Evolutionary conservation across 1,139 yeast species (phyloP).

Genomic region (Saccharomyces hybrid): DNA sequence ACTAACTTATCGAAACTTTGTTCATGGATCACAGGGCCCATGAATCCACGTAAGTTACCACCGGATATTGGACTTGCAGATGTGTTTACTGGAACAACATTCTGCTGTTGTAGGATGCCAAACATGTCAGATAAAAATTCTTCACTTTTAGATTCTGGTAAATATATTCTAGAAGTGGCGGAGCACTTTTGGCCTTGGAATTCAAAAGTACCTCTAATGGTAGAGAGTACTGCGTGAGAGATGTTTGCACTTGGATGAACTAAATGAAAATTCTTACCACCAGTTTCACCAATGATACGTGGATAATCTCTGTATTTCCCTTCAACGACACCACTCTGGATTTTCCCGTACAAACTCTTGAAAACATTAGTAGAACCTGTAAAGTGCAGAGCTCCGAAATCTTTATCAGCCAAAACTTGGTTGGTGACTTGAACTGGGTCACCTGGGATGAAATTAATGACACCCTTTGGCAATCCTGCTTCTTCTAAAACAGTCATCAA

Average conservation of each 20-base stretch:
- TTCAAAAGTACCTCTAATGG: constrained; percentile 93
- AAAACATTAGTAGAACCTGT: constrained; percentile 97
- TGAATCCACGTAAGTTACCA: constrained; percentile 48
- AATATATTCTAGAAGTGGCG: constrained; percentile 73
- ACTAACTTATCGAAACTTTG: constrained; percentile 72
- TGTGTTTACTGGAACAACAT: constrained; percentile 57
- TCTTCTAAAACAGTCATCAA: constrained; percentile 75
- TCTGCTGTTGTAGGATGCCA: constrained; percentile 23
- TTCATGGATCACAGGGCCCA: constrained; percentile 95
- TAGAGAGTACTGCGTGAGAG: constrained; percentile 73
- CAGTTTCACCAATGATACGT: constrained; percentile 95
- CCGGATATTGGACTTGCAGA: constrained; percentile 37
- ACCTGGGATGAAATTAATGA: constrained; percentile 89
- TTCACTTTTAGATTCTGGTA: constrained; percentile 71
- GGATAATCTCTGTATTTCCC: constrained; percentile 83
- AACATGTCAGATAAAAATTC: constrained; percentile 56
- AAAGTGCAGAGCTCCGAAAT: constrained; percentile 82
- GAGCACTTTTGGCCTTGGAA: constrained; percentile 98
- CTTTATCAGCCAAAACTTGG: constrained; percentile 52
- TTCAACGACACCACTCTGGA: constrained; percentile 62
- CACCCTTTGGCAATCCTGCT: constrained; percentile 95
- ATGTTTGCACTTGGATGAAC: constrained; percentile 68
- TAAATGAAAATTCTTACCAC: constrained; percentile 95
- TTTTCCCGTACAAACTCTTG: constrained; percentile 66
- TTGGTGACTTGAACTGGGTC: constrained; percentile 73